phyloP scores from a whole-genome alignment of 495 filamentous ascomycete genomes.

The Neurospora tetraspora region DNA sequence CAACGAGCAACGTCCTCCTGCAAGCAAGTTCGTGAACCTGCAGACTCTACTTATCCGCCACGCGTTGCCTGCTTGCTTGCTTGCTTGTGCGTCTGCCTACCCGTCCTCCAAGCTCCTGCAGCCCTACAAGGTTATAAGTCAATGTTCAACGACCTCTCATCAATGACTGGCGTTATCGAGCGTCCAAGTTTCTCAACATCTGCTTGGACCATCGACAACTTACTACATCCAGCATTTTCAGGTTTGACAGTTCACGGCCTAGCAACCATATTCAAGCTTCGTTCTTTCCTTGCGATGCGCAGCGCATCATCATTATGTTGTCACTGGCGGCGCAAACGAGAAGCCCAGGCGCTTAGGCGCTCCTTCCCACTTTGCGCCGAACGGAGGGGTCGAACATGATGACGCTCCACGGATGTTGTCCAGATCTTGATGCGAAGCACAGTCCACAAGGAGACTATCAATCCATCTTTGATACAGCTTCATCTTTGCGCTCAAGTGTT shows the following conservation, averaged over 20 bases:
- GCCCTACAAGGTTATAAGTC: not conserved
- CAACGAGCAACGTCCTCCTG: too few species aligned
- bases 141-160: not conserved
- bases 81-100: not conserved
- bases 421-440: not conserved
- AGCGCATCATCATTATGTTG: not conserved
- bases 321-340: not conserved
- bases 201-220: not conserved
- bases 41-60: not conserved
- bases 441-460: not conserved
- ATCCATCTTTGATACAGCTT: not conserved
- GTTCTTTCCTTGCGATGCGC: not conserved
- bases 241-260: not conserved
- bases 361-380: not conserved
- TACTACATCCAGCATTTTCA: not conserved
- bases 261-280: not conserved
- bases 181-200: too few species aligned
- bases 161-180: not conserved
- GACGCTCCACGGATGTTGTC: not conserved
- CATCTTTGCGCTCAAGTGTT: not conserved
- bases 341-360: not conserved
- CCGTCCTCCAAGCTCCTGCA: not conserved
- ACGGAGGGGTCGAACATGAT: not conserved
- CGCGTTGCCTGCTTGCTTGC: not conserved
- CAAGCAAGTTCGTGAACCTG: not conserved